Evolutionary conservation across 371 early-diverging fungal species (phyloP), one percentile per base, ranked within the genome.

Genomic region (Syncephalastrum monosporum): DNA sequence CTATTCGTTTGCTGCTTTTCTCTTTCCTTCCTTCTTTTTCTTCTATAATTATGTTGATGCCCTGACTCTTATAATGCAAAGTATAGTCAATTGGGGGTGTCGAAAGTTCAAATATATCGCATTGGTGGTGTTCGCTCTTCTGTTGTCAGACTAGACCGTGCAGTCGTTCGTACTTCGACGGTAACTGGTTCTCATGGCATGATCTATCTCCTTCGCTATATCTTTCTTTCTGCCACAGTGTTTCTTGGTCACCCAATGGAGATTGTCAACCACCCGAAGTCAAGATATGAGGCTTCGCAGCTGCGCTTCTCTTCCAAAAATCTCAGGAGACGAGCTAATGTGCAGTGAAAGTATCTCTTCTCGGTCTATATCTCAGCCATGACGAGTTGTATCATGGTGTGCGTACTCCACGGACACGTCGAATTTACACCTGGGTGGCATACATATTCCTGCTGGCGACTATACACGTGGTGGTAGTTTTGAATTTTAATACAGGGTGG

Each of bases 321-420:
- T 73, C 19, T 47, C 62, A 51, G 63, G 69, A 38, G n/a, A n/a
- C n/a, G n/a, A n/a, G n/a, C n/a, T n/a, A n/a, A n/a, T n/a, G n/a
- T n/a, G n/a, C n/a, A 21, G 66, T 5, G 64, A 90, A 65, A 85
- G 85, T 49, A 83, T 91, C 47, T 91, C 47, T 91, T 84, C 62
- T 89, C 89, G 4, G 91, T 89, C 5, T 90, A 91, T 59, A 86
- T 88, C 1, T 69, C 80, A 8, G 70, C 86, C 44, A 78, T 89
- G 75, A 71, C 71, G 71, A 69, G 62, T 7, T 79, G 83, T 56
- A 82, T 81, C 14, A 72, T 89, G 60, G 60, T 83, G 14, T 89
- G 87, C 75, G 82, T 3, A 71, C 79, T n/a, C 85, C 84, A 47
- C 67, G 74, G 16, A 65, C 81, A 47, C 63, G 67, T 25, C 67